Percentiles rank a stretch among this genome's conserved stretches.
Evolutionary conservation across 345 rosid genomes (phyloP).

Genomic region (Gossypium ekmanianum): DNA sequence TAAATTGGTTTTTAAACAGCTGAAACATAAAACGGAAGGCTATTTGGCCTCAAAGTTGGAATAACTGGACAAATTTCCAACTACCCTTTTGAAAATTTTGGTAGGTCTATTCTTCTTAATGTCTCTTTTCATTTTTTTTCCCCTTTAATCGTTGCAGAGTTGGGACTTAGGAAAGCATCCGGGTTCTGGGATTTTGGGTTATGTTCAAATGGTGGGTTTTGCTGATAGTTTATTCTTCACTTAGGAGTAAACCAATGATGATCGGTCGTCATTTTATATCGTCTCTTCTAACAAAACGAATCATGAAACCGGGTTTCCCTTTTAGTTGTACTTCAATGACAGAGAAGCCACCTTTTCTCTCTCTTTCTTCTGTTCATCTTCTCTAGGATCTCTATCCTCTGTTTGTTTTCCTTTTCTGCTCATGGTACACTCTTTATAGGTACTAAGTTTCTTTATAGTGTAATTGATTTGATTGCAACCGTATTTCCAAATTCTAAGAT

Average conservation of each 20-base stretch:
- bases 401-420: not conserved
- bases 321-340: not conserved
- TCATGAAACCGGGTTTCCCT: not conserved
- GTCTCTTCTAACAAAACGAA: not conserved
- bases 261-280: not conserved
- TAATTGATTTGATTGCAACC: not conserved
- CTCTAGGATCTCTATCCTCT: not conserved
- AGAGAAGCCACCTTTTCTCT: not conserved
- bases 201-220: slow-evolving; percentile 3
- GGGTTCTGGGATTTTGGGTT: not conserved
- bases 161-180: not conserved
- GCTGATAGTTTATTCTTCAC: not conserved
- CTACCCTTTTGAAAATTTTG: not conserved
- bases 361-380: not conserved
- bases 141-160: not conserved
- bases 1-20: not conserved
- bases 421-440: not conserved
- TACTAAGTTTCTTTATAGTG: not conserved
- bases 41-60: not conserved
- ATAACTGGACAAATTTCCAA: not conserved
- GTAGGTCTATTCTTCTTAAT: slow-evolving; percentile 13
- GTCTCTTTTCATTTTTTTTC: not conserved
- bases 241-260: not conserved
- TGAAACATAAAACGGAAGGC: not conserved
- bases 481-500: not conserved